These are phyloP conservation scores for Poa annua DNA, from an alignment of 176 grass and related monocot species.

Conservation along the genomic window DNA sequence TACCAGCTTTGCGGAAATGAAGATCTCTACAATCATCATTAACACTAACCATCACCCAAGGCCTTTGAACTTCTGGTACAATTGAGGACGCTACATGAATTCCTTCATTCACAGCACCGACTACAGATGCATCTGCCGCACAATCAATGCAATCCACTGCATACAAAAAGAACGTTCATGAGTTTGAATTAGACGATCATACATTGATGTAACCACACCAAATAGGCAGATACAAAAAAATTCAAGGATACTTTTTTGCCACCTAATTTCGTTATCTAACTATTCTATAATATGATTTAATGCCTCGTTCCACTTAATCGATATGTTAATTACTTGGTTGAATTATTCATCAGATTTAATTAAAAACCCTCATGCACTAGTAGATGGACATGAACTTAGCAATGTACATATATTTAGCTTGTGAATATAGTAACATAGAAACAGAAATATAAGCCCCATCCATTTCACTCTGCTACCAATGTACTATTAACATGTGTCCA, in stretches of 20 bases:
- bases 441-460: background rate
- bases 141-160: constrained; percentile 98
- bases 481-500: background rate
- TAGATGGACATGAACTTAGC: background rate
- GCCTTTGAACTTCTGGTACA: constrained; percentile 58
- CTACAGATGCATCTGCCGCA: constrained; percentile 84
- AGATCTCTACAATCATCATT: constrained; percentile 90
- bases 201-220: background rate
- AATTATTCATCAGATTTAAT: background rate
- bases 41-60: constrained; percentile 94
- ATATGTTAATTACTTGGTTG: background rate
- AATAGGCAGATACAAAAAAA: background rate
- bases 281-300: constrained; percentile 13
- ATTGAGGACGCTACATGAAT: constrained; percentile 73
- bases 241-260: background rate
- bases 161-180: constrained; percentile 22
- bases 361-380: background rate
- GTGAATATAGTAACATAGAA: background rate
- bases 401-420: background rate
- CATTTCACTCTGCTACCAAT: background rate
- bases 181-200: background rate
- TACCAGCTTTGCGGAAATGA: constrained; percentile 98
- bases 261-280: background rate
- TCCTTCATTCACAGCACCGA: constrained; percentile 87
- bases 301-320: background rate